These are phyloP conservation scores for Podospora conica DNA, from an alignment of 495 filamentous ascomycete species.

Conservation along the genomic window DNA sequence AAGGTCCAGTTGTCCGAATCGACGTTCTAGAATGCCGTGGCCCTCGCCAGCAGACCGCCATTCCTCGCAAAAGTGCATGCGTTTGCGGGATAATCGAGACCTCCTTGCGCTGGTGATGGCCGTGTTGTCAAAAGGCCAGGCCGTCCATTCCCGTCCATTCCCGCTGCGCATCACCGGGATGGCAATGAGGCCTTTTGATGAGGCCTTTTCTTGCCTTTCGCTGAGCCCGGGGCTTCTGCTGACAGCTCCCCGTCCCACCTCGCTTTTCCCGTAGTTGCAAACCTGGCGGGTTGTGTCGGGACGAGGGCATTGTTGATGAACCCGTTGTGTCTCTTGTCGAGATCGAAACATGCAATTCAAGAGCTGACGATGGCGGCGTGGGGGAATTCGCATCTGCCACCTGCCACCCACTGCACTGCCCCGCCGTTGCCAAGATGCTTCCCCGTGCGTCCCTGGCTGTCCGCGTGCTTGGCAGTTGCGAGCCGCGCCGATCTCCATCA, in stretches of 20 bases:
- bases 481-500: constrained; percentile 5
- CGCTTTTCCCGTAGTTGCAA: not conserved
- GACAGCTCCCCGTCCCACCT: not conserved
- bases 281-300: not conserved
- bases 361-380: not conserved
- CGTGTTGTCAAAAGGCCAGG: not conserved
- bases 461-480: not conserved
- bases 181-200: not conserved
- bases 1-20: not conserved
- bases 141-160: constrained; percentile 2
- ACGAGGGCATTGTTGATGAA: not conserved
- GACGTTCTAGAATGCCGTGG: constrained; percentile 3
- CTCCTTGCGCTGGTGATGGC: not conserved
- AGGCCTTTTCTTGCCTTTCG: not conserved
- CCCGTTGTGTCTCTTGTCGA: not conserved
- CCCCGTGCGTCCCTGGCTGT: constrained; percentile 1
- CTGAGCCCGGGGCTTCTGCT: not conserved
- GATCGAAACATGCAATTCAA: not conserved
- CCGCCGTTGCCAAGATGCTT: constrained; percentile 9
- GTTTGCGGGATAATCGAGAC: constrained; percentile 12
- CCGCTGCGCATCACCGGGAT: not conserved
- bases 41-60: constrained; percentile 7
- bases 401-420: not conserved
- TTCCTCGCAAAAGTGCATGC: not conserved
- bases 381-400: not conserved